Percentiles rank a stretch among this genome's conserved stretches.
Evolutionary conservation across 2,329 filamentous ascomycete species (phyloP).

Genomic region (Westerdykella sp.): DNA sequence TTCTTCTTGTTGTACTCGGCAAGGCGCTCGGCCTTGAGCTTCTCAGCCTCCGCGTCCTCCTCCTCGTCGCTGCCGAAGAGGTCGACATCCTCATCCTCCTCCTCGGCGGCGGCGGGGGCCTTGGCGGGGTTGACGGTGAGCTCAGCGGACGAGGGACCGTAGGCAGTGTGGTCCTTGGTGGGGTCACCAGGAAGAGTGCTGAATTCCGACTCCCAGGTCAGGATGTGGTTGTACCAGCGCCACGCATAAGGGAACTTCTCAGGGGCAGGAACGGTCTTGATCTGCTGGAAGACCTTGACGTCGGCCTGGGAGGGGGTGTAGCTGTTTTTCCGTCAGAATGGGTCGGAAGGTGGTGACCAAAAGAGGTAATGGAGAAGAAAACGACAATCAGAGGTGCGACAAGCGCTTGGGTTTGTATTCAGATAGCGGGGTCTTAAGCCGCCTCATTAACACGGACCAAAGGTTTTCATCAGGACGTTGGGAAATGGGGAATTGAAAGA

Average conservation of each 20-base stretch:
- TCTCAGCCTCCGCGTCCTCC: conserved; percentile 63
- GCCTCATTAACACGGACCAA: conserved; percentile 96
- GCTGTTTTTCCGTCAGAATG: conserved; percentile 38
- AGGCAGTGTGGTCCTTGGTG: conserved; percentile 79
- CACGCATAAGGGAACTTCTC: conserved; percentile 89
- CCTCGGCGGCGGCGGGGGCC: conserved; percentile 61
- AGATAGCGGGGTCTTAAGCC: conserved; percentile 83
- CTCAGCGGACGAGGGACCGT: conserved; percentile 77
- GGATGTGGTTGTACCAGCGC: conserved; percentile 99
- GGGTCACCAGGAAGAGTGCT: conserved; percentile 83
- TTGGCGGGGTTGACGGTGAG: conserved; percentile 80
- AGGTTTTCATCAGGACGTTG: conserved; percentile 67
- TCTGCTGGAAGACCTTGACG: conserved; percentile 88
- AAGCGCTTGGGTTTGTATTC: conserved; percentile 70
- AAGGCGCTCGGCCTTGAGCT: conserved; percentile 80
- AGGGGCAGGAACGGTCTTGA: conserved; percentile 67
- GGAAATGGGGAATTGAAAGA: conserved; percentile 15
- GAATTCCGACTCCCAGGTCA: conserved; percentile 89
- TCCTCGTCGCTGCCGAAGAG: conserved; percentile 86
- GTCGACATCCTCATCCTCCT: conserved; percentile 69
- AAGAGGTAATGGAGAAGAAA: conserved; percentile 12
- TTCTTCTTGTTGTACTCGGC: conserved; percentile 97
- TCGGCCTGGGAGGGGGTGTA: conserved; percentile 83
- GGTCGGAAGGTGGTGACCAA: conserved; percentile 4
- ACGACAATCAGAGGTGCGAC: conserved; percentile 66